Evolutionary conservation across 108 stramenopile species (phyloP).

Genomic region (Conticribra weissflogii): DNA sequence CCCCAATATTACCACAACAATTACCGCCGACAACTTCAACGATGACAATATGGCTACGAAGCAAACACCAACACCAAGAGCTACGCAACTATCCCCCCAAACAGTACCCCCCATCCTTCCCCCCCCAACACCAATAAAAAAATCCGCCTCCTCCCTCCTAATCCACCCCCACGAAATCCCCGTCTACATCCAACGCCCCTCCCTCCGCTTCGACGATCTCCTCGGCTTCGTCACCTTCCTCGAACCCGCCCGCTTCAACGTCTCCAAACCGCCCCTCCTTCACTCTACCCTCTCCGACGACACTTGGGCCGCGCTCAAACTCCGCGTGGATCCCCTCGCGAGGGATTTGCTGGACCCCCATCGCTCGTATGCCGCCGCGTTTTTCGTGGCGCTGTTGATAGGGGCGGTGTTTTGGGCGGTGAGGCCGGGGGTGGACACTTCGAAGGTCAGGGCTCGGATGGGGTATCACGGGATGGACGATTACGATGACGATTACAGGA

Average conservation of each 20-base stretch:
- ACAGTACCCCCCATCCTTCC: neutral
- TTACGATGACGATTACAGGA: conserved; percentile 27
- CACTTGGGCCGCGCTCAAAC: conserved; percentile 50
- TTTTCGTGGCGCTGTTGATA: conserved; percentile 21
- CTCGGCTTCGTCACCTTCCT: conserved; percentile 24
- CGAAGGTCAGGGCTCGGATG: too few species aligned
- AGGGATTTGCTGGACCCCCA: conserved; percentile 53
- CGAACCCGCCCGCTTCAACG: conserved; percentile 50
- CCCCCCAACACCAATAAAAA: neutral
- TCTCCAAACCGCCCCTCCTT: conserved; percentile 36
- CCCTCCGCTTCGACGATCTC: conserved; percentile 26
- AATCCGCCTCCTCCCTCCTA: neutral
- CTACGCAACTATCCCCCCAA: too few species aligned
- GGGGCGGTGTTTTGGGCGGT: conserved; percentile 42
- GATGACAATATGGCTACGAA: too few species aligned
- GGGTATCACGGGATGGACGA: conserved; percentile 32
- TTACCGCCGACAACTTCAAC: too few species aligned
- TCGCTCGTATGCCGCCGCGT: conserved; percentile 32
- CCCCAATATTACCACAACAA: too few species aligned
- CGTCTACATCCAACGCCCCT: conserved; percentile 49
- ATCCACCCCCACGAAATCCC: conserved; percentile 38
- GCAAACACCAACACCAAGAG: too few species aligned
- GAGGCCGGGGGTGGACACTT: too few species aligned
- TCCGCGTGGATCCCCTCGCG: conserved; percentile 56
- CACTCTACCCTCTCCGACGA: conserved; percentile 42